Base-by-base conservation (phyloP, 2,329 filamentous ascomycete genomes). In the Pestalotiopsis sp. region DNA sequence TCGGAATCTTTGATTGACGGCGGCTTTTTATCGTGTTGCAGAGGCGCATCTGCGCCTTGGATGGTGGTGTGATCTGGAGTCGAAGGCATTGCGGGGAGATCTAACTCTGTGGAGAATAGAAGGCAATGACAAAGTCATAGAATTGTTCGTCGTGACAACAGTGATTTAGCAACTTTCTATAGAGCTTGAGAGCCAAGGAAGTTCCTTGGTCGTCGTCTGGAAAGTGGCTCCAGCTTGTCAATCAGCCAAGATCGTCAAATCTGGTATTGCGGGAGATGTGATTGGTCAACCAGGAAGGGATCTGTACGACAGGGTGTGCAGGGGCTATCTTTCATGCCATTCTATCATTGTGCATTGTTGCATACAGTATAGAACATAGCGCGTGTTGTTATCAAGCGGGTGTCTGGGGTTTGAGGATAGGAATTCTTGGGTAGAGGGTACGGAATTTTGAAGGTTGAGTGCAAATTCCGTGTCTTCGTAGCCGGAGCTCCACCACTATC, bases 401-500 rank as follows among this genome's bases (percentile, higher is more conserved):
- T 23, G 12, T 59, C 57, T 27, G 57, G 12, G 57, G 57, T 17
- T 36, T 36, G 27, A 59, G 11, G 57, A 59, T 36, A 36, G 57
- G 57, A 59, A 36, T 4, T 36, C 23, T 27, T 36, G 57, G 12
- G 57, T 59, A 59, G 23, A 59, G n/a, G 45, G 57, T 23, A 59
- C 57, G 57, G 57, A 59, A 27, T 14, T 59, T 59, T 59, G 11
- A n/a, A 4, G 4, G 9, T 27, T n/a, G 57, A 59, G 27, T 36
- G 25, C 57, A 59, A 59, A 36, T 59, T 27, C 57, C 57, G 57
- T 59, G 57, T 59, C 20, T 59, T 59, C 23, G 57, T 59, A 23
- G 57, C 27, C 6, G 57, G 57, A 17, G 20, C 25, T 59, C 57
- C 57, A 59, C 57, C 11, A 36, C 27, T 59, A 59, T 36, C 57